phyloP scores from a whole-genome alignment of 2,329 filamentous ascomycete genomes.

The Tothia fuscella region DNA sequence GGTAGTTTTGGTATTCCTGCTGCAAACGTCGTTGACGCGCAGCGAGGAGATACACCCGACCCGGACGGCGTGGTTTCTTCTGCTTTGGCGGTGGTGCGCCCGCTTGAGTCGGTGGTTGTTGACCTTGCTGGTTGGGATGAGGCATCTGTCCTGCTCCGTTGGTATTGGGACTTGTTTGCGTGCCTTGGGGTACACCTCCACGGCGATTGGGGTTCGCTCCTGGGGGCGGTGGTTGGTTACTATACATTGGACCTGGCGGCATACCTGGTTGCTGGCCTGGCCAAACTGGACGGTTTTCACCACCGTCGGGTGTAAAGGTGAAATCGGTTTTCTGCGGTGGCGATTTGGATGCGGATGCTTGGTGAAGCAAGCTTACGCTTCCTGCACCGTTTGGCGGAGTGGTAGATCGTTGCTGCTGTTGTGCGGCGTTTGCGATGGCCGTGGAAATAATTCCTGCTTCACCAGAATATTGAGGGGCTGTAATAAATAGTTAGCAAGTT shows the following conservation, averaged over 20 bases:
- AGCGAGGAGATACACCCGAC: slow-evolving; percentile 47
- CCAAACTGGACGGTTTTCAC: slow-evolving; percentile 67
- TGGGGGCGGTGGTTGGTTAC: no score
- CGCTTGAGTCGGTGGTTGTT: slow-evolving; percentile 16
- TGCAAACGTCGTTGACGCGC: slow-evolving; percentile 66
- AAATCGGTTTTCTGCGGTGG: slow-evolving; percentile 75
- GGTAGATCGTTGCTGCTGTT: slow-evolving; percentile 34
- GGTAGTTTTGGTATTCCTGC: slow-evolving; percentile 64
- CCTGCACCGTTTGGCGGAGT: slow-evolving; percentile 54
- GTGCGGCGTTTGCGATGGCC: slow-evolving; percentile 61
- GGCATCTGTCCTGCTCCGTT: slow-evolving; percentile 24
- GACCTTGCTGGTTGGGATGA: slow-evolving; percentile 13
- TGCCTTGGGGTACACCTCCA: slow-evolving; percentile 39
- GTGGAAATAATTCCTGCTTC: slow-evolving; percentile 80
- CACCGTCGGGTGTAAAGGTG: slow-evolving; percentile 90
- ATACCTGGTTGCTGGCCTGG: slow-evolving; percentile 43
- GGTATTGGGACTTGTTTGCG: slow-evolving; percentile 43
- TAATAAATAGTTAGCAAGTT: slow-evolving; percentile 26
- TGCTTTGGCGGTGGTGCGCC: slow-evolving; percentile 39
- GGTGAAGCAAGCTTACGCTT: slow-evolving; percentile 66
- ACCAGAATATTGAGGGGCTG: slow-evolving; percentile 23
- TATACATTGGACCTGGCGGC: slow-evolving; percentile 14
- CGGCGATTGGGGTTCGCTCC: slow-evolving; percentile 17
- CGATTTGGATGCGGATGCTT: slow-evolving; percentile 46
- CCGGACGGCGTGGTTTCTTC: slow-evolving; percentile 43